These are phyloP conservation scores for Chalciporus sp. DNA, from an alignment of 1,284 basidiomycete species.

Conservation along the genomic window DNA sequence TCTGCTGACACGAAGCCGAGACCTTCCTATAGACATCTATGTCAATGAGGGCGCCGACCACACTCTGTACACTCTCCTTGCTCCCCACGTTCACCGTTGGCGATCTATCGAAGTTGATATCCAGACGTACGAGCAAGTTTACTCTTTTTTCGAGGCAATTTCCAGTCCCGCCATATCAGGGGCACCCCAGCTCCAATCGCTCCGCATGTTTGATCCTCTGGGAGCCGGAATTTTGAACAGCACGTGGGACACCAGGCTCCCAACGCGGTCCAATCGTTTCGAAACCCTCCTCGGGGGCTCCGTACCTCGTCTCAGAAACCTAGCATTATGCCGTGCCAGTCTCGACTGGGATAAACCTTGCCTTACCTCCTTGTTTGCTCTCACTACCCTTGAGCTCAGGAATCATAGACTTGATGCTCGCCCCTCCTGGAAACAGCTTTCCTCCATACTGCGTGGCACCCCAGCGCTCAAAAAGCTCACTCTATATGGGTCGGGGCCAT, in stretches of 20 bases:
- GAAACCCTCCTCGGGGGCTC: constrained; percentile 53
- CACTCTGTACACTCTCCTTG: constrained; percentile 48
- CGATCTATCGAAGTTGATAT: constrained; percentile 47
- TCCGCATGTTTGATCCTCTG: constrained; percentile 53
- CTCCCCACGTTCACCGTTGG: constrained; percentile 54
- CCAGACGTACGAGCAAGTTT: constrained; percentile 46
- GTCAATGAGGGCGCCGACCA: constrained; percentile 24
- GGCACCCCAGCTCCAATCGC: constrained; percentile 50
- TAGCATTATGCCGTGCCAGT: constrained; percentile 60
- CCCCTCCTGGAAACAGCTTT: neutral
- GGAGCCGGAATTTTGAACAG: constrained; percentile 39
- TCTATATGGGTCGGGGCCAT: no score
- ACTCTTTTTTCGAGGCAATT: constrained; percentile 43
- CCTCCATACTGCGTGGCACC: no score
- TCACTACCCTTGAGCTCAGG: constrained; percentile 50
- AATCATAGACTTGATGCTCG: neutral
- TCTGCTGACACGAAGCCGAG: neutral
- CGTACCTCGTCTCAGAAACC: constrained; percentile 48
- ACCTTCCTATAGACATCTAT: constrained; percentile 14
- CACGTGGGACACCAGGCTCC: constrained; percentile 40
- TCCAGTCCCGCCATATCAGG: constrained; percentile 35
- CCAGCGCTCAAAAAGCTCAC: no score
- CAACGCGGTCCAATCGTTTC: constrained; percentile 17
- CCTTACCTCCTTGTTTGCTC: constrained; percentile 38
- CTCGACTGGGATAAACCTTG: constrained; percentile 52